Percentiles rank a stretch among this genome's conserved stretches.
These are phyloP conservation scores for Schoenoplectus triqueter DNA, from an alignment of 202 grass and related monocot genomes.

Conservation along the genomic window DNA sequence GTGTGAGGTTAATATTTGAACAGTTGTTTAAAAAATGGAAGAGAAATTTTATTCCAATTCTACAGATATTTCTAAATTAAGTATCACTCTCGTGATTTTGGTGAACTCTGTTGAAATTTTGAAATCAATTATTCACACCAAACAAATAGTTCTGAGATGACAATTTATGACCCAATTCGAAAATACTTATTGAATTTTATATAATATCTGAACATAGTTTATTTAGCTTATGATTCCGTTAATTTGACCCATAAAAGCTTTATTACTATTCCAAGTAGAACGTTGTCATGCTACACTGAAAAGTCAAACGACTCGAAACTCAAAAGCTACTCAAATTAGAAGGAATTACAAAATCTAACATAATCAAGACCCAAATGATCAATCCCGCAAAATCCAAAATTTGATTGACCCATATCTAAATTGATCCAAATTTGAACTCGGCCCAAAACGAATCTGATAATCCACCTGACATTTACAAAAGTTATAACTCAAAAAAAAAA, in stretches of 20 bases:
- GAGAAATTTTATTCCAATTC: background rate
- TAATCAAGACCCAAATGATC: background rate
- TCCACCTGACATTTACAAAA: background rate
- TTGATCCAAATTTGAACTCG: background rate
- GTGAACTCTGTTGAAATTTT: slow-evolving; percentile 11
- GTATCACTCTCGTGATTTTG: slow-evolving; percentile 11
- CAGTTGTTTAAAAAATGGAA: background rate
- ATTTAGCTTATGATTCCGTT: background rate
- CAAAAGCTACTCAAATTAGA: background rate
- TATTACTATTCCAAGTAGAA: background rate
- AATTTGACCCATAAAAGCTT: background rate
- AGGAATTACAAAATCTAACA: background rate
- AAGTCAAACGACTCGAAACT: background rate
- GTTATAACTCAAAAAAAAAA: no score
- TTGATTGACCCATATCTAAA: background rate
- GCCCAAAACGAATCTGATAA: background rate
- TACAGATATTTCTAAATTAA: background rate
- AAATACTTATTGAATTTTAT: background rate
- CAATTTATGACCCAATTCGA: background rate
- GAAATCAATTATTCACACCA: background rate
- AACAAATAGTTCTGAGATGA: background rate
- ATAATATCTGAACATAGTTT: no score
- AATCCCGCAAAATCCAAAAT: background rate
- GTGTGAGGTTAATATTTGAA: background rate
- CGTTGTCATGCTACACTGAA: background rate